Base-by-base conservation (phyloP, 768 basidiomycete genomes). In the Kwoniella shandongensis region DNA sequence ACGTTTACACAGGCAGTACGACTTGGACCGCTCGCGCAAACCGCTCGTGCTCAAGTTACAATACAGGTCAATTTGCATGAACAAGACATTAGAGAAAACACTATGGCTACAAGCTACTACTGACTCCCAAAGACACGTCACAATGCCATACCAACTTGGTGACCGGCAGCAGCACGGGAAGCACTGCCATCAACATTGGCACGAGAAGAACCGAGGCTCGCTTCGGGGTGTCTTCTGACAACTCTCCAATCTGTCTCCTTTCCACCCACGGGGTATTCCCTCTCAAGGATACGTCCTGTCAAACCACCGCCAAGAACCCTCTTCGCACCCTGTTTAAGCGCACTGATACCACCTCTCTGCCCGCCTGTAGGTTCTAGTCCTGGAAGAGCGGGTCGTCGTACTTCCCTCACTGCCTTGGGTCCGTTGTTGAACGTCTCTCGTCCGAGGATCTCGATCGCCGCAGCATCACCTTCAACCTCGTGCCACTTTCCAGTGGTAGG, bases 391-490 rank as follows among this genome's bases (percentile, higher is more conserved):
- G 62, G 49, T 25, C 51, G 40, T 13, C 69, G 51, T 13, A 53
- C 32, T 35, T 63, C 57, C 29, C 70, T 38, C 3, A 48, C 26
- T 42, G 64, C 62, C 47, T 66, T 62, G 6, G 59, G 57, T 3
- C 70, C 70, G 27, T 69, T 66, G 27, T 53, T 36, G 58, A 72
- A 72, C 0, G 52, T 61, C 3, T 69, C 61, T 46, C 63, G 63
- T 1, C 75, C 75, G n/a, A 76, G 62, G 35, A 76, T 65, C 10
- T 52, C 62, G 15, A 69, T 66, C 13, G 75, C 75, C 3, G 75
- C 73, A 32, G 59, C 66, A 50, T 76, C 75, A 12, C 75, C 75
- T 18, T 65, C 52, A 26, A 74, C 70, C 44, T 74, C 75, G 51
- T 74, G 75, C 69, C 65, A 73, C 40, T 72, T 60, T 26, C 69